Evolutionary conservation across 371 early-diverging fungal species (phyloP).

Genomic region (Umbelopsis sp.): DNA sequence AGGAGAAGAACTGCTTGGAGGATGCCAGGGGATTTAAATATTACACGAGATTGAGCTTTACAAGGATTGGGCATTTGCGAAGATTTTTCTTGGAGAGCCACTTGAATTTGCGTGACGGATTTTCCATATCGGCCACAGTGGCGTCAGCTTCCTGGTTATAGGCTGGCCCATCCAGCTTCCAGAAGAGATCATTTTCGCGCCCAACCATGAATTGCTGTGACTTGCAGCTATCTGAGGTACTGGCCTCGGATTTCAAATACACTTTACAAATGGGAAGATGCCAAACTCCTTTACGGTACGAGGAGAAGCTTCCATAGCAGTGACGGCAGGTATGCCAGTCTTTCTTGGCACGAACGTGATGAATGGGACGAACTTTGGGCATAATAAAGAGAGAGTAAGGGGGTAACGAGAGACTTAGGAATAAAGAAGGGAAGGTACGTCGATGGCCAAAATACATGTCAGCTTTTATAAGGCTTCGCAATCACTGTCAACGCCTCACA

Average conservation of each 20-base stretch:
- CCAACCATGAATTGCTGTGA: not conserved
- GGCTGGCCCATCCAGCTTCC: not conserved
- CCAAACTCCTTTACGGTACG: not conserved
- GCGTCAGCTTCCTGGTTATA: not conserved
- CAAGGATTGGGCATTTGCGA: not conserved
- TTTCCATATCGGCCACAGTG: not conserved
- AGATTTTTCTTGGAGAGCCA: not conserved
- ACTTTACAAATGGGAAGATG: not conserved
- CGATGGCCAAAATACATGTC: too few relatives aligned
- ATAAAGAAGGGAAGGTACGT: not conserved
- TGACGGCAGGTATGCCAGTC: slow-evolving; percentile 2
- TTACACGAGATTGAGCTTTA: not conserved
- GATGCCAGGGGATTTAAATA: not conserved
- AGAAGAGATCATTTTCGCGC: not conserved
- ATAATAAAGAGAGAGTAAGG: not conserved
- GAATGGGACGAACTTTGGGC: not conserved
- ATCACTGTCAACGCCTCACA: not conserved
- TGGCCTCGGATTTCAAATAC: not conserved
- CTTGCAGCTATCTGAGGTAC: not conserved
- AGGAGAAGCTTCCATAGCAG: not conserved
- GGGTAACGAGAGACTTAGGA: not conserved
- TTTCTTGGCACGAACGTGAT: not conserved
- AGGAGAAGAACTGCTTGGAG: not conserved
- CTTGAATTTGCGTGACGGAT: not conserved
- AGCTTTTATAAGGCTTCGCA: not conserved